Evolutionary conservation across 176 grass and related monocot genomes (phyloP), one percentile per base, ranked within the genome.

Genomic region (Phoenix roebelenii): DNA sequence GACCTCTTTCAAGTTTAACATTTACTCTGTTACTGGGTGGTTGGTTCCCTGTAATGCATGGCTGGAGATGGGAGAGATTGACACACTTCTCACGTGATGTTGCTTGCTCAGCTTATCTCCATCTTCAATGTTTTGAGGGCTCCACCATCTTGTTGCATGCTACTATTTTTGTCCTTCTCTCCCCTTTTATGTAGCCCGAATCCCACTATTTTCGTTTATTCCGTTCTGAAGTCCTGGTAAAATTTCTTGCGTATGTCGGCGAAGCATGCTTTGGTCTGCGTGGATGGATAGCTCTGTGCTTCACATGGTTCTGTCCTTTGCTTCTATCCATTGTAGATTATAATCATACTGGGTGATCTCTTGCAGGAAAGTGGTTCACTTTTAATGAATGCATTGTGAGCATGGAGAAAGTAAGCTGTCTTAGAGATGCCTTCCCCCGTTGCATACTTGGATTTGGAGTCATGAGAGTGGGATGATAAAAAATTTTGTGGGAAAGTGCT

Each of bases 11-110:
- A 30, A 6, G 28, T 30, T 30, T 30, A 30, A 30, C 28, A 30
- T 30, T 30, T 30, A 30, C 28, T 30, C 9, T 44, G 35, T 44
- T 10, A 10, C 35, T 3, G 19, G 50, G 49, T 35, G 26, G 15
- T 23, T 54, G 35, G 15, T 73, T 44, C 9, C 9, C 35, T 12
- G 7, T 44, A 9, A 9, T 44, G 3, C 0, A 10, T 44, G 35
- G 10, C 10, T 44, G 35, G 35, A 44, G 9, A 12, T 44, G 10
- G 35, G 56, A 49, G 60, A 54, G 60, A 72, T 79, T 39, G 56
- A 39, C 28, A 35, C 44, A 49, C 26, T 73, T 61, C 63, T 80
- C 63, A 68, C 62, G 63, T 73, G 55, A 18, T 18, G 74, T 75
- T 70, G 78, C 44, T 75, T 57, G 64, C 64, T 58, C 17, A 66